A percentile compares a stretch with the other conserved stretches of the same genome.
phyloP scores from a whole-genome alignment of 164 flowering plant genomes.

The Stephania cephalantha region DNA sequence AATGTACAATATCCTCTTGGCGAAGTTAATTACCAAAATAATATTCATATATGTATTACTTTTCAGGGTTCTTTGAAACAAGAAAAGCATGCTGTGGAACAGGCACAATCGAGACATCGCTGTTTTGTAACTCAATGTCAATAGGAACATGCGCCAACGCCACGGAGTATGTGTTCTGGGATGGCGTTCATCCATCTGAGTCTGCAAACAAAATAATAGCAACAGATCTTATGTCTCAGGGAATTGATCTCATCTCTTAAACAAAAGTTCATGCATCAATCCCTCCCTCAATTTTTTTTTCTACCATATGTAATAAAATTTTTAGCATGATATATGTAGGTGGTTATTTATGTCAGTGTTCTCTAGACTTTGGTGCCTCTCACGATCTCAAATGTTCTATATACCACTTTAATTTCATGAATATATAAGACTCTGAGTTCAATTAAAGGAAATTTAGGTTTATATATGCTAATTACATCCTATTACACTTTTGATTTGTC shows the following conservation, averaged over 20 bases:
- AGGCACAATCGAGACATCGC: slow-evolving; percentile 70
- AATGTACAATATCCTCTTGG: too few species aligned
- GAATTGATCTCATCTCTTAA: slow-evolving; percentile 55
- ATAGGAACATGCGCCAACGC: slow-evolving; percentile 83
- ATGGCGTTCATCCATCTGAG: slow-evolving; percentile 83
- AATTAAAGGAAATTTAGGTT: too few species aligned
- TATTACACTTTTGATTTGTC: too few species aligned
- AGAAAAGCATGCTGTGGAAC: slow-evolving; percentile 94
- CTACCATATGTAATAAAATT: too few species aligned
- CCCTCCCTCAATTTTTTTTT: too few species aligned
- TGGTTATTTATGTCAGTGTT: not conserved
- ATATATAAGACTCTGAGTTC: too few species aligned
- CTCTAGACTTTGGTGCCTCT: not conserved
- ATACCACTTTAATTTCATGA: too few species aligned
- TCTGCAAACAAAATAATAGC: slow-evolving; percentile 69
- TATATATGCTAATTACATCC: too few species aligned
- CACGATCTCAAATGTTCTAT: not conserved
- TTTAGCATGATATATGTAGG: not conserved
- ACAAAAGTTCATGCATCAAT: slow-evolving; percentile 1
- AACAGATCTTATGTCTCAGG: slow-evolving; percentile 44
- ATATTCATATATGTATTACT: too few species aligned
- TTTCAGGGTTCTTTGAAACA: slow-evolving; percentile 72
- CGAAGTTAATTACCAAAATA: too few species aligned
- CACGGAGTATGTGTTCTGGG: slow-evolving; percentile 84
- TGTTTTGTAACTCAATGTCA: slow-evolving; percentile 62